Conservation (phyloP, 164 flowering plant genomes). For the Vitis cinerea region DNA sequence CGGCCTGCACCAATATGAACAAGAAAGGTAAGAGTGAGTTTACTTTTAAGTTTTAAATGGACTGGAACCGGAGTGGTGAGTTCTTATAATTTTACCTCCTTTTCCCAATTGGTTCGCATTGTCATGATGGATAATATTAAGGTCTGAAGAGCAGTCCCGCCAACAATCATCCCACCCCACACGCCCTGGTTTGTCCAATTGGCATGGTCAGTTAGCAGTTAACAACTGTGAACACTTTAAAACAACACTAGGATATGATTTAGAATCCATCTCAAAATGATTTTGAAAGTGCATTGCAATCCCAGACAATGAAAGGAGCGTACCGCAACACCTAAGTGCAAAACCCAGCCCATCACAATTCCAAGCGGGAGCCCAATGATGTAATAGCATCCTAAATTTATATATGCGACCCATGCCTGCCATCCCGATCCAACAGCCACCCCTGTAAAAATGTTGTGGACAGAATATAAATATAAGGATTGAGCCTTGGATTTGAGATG, state of each 20-base stretch:
- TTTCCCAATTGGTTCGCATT: slow-evolving; percentile 36
- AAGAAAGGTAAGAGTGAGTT: neutral
- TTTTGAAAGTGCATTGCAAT: too few species aligned
- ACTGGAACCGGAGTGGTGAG: neutral
- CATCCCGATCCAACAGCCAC: slow-evolving; percentile 58
- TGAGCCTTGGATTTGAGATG: too few species aligned
- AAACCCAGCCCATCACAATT: slow-evolving; percentile 33
- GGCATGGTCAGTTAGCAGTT: neutral
- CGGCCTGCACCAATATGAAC: slow-evolving; percentile 5
- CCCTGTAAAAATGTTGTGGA: slow-evolving; percentile 22
- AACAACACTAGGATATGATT: too few species aligned
- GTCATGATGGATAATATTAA: slow-evolving; percentile 32
- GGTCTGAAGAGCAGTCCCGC: slow-evolving; percentile 48
- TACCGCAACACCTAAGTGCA: slow-evolving; percentile 36
- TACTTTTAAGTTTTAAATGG: neutral
- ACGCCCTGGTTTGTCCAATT: slow-evolving; percentile 29
- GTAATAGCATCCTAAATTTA: slow-evolving; percentile 48
- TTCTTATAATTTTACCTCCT: slow-evolving; percentile 26
- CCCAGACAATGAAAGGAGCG: neutral
- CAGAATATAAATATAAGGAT: too few species aligned
- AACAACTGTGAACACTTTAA: too few species aligned
- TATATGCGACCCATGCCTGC: slow-evolving; percentile 46
- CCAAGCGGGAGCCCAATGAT: slow-evolving; percentile 49
- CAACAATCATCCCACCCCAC: slow-evolving; percentile 51
- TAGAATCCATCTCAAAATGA: too few species aligned